Evolutionary conservation across 2,329 filamentous ascomycete species (phyloP), one percentile per base, ranked within the genome.

Genomic region (Drechslerella coelobrocha): DNA sequence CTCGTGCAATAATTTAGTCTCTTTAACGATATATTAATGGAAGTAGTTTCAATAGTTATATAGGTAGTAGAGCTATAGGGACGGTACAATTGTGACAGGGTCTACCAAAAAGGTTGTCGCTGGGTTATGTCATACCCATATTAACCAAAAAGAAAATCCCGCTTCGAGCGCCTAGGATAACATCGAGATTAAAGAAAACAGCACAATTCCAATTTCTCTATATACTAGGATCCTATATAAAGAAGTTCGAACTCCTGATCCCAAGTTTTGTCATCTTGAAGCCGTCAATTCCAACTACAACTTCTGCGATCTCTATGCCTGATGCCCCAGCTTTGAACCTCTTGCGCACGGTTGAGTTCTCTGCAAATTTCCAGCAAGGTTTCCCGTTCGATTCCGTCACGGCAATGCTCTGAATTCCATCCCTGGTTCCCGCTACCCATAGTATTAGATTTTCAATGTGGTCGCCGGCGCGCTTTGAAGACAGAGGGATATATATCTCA

Each of bases 401-500:
- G 8, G 29, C 24, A 37, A 66, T 26, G 1, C 24, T 12, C n/a
- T n/a, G 27, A 53, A 66, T 24, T 12, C 61, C 61, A 51, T 37
- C 41, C 2, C 37, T 19, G 9, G 23, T 45, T 14, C 17, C 31
- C 7, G 17, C n/a, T 3, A 21, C 47, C 45, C 34, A 37, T 1
- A 66, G 10, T 2, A 48, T 47, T 48, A 60, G 8, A 5, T 19
- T 21, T 14, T 5, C 34, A n/a, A n/a, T 14, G 12, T 5, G 12
- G 12, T 29, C 19, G 10, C 45, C 23, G 14, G 14, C 19, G 14
- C 5, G 2, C 27, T 27, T 48, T 0, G 47, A 24, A 7, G 6
- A 52, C 6, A 66, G 39, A 2, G 27, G 19, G n/a, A 47, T 24
- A 43, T 61, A 61, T 41, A 55, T 41, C 27, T 68, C 43, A 68